A percentile compares a stretch with the other conserved stretches of the same genome.
phyloP scores from a whole-genome alignment of 2,329 filamentous ascomycete species.

The Sarocladium strictum region DNA sequence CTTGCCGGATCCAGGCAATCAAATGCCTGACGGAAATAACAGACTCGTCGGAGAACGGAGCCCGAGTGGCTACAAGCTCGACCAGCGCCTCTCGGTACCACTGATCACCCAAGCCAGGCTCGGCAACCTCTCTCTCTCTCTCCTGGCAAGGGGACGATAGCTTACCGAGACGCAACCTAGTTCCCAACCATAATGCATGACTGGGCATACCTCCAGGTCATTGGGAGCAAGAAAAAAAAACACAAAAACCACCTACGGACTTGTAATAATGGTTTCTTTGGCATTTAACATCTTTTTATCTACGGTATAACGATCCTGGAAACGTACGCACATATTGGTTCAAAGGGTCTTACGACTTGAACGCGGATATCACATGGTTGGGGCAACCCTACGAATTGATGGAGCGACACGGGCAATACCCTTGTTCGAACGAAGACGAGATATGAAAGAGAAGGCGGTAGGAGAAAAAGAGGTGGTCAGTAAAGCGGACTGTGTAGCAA shows the following conservation, averaged over 20 bases:
- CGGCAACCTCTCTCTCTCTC: neutral
- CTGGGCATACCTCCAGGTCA: neutral
- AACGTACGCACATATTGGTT: conserved; percentile 2
- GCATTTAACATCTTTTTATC: conserved; percentile 10
- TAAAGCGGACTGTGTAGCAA: conserved; percentile 2
- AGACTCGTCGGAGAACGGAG: conserved; percentile 39
- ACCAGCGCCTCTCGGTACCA: conserved; percentile 31
- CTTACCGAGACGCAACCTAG: neutral
- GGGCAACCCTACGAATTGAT: conserved; percentile 10
- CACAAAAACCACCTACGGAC: neutral
- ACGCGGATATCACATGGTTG: conserved; percentile 9
- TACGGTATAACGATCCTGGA: conserved; percentile 7
- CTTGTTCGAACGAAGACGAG: conserved; percentile 12
- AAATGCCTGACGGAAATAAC: conserved; percentile 13
- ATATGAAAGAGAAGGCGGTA: conserved; percentile 10
- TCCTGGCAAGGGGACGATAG: neutral
- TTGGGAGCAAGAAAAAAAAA: neutral
- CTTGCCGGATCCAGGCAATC: neutral
- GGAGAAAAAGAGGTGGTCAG: neutral
- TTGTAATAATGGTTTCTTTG: conserved; percentile 10
- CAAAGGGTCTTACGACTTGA: conserved; percentile 10
- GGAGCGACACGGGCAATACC: conserved; percentile 15
- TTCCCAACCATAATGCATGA: neutral
- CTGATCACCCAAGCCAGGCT: conserved; percentile 17
- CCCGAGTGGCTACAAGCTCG: conserved; percentile 29